These are phyloP conservation scores for Jamesozyma piceae DNA, from an alignment of 805 yeast genomes.

Conservation along the genomic window DNA sequence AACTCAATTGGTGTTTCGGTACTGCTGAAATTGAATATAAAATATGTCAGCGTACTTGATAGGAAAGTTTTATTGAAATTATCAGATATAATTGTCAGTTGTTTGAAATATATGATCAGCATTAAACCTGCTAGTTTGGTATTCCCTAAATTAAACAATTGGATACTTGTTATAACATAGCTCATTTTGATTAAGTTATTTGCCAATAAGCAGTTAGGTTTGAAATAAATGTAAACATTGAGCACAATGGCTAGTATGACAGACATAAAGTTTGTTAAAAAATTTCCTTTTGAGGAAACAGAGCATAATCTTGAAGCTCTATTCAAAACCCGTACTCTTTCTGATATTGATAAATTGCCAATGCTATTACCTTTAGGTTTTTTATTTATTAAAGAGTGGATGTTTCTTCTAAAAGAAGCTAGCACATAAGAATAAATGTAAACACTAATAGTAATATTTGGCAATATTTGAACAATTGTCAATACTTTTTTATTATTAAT, in stretches of 20 bases:
- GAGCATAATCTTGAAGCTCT: not conserved
- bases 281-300: not conserved
- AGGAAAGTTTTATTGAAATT: too few relatives aligned
- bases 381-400: not conserved
- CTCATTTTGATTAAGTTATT: not conserved
- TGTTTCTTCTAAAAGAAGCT: not conserved
- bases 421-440: not conserved
- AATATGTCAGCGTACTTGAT: not conserved
- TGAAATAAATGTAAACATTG: not conserved
- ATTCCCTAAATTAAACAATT: not conserved
- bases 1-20: not conserved
- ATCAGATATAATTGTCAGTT: not conserved
- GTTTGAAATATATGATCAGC: not conserved
- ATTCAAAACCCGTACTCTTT: not conserved
- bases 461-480: not conserved
- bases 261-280: not conserved
- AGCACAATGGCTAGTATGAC: not conserved
- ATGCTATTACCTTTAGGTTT: not conserved
- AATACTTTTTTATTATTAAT: too few relatives aligned
- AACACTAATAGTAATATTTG: not conserved
- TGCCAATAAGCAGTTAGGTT: not conserved
- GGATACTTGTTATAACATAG: not conserved
- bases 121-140: not conserved
- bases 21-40: not conserved
- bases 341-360: not conserved